Base-by-base conservation (phyloP, 306 rosid genomes). In the Quercus agrifolia region DNA sequence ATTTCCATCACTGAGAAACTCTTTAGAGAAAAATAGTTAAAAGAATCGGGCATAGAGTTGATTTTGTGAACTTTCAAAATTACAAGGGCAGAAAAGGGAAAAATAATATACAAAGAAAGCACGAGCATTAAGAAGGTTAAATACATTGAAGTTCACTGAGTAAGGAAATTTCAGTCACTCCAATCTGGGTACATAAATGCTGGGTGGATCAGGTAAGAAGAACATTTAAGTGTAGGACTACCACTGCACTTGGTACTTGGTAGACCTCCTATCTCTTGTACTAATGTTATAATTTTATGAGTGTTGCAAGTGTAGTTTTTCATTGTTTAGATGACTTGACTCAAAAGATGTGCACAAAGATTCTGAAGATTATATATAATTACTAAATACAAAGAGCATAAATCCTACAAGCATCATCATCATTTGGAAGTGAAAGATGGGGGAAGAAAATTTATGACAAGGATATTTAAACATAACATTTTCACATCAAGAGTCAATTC, bases 31-130 rank as follows among this genome's bases (percentile, higher is more conserved):
- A 66, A 18, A 70, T 33, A 52, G 30, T 28, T 38, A 57, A 9
- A 46, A 62, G 15, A 70, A 18, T 13, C 5, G 66, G 23, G 56
- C 74, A 74, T 58, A 51, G 72, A 41, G 56, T 2, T 35, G 54
- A 44, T 70, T 31, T n/a, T 13, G 54, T 23, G 19, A 75, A 74
- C 41, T 79, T 73, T 68, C 83, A 80, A 63, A 76, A 31, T 74
- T 80, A 74, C 15, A 74, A 81, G 70, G 71, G 75, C 59, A 13
- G 38, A 76, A 46, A 71, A 13, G 10, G 61, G 70, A 23, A 73
- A 80, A 75, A 51, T 35, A 83, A 44, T 41, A 3, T 1, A 17
- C 49, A 25, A 52, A 38, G 71, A 70, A 73, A 79, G 64, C 30
- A 75, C 57, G 11, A 14, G 56, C 58, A 80, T 79, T 12, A 74